Evolutionary conservation across 331 rosid genomes (phyloP).

Genomic region (Malus hybrid): DNA sequence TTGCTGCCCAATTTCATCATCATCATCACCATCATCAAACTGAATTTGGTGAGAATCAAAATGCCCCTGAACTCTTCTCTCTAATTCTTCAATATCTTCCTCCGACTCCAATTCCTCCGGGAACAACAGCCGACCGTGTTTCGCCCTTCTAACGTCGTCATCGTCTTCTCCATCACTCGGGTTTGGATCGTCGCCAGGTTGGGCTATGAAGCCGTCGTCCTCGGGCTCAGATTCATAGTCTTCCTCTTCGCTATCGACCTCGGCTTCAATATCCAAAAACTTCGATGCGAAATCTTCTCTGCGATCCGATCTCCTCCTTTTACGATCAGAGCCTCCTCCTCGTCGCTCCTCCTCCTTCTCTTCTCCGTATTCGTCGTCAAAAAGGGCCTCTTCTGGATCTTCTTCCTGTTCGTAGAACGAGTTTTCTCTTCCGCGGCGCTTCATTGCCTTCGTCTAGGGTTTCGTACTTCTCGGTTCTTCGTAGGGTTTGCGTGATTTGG

Average conservation of each 20-base stretch:
- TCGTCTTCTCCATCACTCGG: conserved; percentile 39
- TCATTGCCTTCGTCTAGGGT: not conserved
- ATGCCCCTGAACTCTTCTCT: conserved; percentile 45
- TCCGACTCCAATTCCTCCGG: conserved; percentile 47
- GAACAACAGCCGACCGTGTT: conserved; percentile 21
- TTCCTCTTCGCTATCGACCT: not conserved
- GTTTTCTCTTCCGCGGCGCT: not conserved
- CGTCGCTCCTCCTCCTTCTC: not conserved
- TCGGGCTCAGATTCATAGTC: not conserved
- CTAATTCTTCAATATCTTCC: conserved; percentile 68
- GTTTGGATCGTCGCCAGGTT: conserved; percentile 34
- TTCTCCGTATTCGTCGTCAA: not conserved
- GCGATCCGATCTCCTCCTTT: not conserved
- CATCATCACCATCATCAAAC: conserved; percentile 60
- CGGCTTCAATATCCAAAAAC: not conserved
- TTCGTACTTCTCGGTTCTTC: no score
- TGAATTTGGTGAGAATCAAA: conserved; percentile 34
- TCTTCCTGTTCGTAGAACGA: not conserved
- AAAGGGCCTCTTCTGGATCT: not conserved
- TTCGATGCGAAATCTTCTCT: not conserved
- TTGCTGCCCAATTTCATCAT: conserved; percentile 68
- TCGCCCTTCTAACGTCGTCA: conserved; percentile 34
- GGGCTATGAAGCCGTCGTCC: conserved; percentile 37
- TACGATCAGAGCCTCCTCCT: not conserved
- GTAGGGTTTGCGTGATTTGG: no score